Base-by-base conservation (phyloP, 169 alveolate genomes). In the Babesia gibsoni region DNA sequence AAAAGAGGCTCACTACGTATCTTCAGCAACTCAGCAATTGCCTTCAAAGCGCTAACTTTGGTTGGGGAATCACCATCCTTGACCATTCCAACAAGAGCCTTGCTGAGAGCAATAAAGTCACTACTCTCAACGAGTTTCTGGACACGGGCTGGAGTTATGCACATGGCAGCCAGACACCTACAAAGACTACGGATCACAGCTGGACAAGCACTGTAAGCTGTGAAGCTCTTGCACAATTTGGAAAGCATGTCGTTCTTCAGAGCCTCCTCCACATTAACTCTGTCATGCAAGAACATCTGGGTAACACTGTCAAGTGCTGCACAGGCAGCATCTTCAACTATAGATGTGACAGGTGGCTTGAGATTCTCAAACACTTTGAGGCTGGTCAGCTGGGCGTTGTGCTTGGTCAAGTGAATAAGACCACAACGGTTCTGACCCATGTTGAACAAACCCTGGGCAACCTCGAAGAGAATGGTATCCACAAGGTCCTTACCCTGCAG, bases 131-230 rank as follows among this genome's bases (percentile, higher is more conserved):
- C 80, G 39, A 93, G 70, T 32, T 81, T 87, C 52, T 85, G 83
- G 22, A 91, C 92, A n/a, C 95, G 84, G 33, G 90, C 91, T 2
- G 92, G 94, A 16, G 93, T 88, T 20, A 93, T 84, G 50, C 95
- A 91, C 93, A 93, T 73, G 20, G 94, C 68, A 6, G 96, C 97
- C 39, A 93, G 88, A 56, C 96, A 93, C 35, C 85, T 91, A 72
- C 94, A 93, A 6, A 94, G 90, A 35, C 93, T 85, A 41, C 91
- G 92, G 20, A 93, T 73, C 32, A 93, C 94, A 23, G 70, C 57
- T 4, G 92, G 93, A 52, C 86, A 84, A 49, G 88, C 91, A 54
- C 85, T 89, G 81, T 90, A 91, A 45, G 57, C 45, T 63, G 91
- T 91, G 56, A 93, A 84, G 42, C 95, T 91, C 10, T 79, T 46